phyloP scores from a whole-genome alignment of 306 rosid species.

The Cucurbita argyrosperma region DNA sequence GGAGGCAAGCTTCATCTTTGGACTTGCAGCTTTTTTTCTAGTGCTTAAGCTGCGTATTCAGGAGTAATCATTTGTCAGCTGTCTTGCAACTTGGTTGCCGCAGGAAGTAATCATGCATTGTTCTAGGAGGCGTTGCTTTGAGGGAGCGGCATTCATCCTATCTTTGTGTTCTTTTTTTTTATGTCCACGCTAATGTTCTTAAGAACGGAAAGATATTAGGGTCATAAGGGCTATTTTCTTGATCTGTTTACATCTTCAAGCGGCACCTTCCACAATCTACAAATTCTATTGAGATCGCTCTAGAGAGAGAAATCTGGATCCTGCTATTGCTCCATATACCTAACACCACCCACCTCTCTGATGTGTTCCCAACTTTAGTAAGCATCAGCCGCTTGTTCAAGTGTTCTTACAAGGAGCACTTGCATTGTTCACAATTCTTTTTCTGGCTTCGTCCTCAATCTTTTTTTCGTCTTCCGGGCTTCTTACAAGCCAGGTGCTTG shows the following conservation, averaged over 20 bases:
- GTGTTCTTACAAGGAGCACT: too few species aligned
- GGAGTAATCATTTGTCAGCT: slow-evolving; percentile 20
- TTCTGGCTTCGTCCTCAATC: too few species aligned
- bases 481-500: too few species aligned
- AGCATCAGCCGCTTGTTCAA: too few species aligned
- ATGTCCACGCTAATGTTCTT: slow-evolving; percentile 85
- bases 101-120: slow-evolving; percentile 17
- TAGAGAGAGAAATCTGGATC: slow-evolving; percentile 12
- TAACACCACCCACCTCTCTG: slow-evolving; percentile 6
- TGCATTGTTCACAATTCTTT: too few species aligned
- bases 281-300: slow-evolving; percentile 21
- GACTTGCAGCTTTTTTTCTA: slow-evolving; percentile 53
- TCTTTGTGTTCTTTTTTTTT: slow-evolving; percentile 52
- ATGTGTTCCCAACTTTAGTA: too few species aligned
- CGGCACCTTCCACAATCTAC: slow-evolving; percentile 31
- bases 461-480: too few species aligned
- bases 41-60: slow-evolving; percentile 13
- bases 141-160: slow-evolving; percentile 19
- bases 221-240: slow-evolving; percentile 76
- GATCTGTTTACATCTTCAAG: slow-evolving; percentile 63
- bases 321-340: slow-evolving; percentile 12
- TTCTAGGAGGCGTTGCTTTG: slow-evolving; percentile 23
- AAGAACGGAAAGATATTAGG: slow-evolving; percentile 77
- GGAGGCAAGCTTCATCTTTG: slow-evolving; percentile 89
- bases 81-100: slow-evolving; percentile 21